Conservation (phyloP, 768 basidiomycete genomes). For the Mycena leptocephala region DNA sequence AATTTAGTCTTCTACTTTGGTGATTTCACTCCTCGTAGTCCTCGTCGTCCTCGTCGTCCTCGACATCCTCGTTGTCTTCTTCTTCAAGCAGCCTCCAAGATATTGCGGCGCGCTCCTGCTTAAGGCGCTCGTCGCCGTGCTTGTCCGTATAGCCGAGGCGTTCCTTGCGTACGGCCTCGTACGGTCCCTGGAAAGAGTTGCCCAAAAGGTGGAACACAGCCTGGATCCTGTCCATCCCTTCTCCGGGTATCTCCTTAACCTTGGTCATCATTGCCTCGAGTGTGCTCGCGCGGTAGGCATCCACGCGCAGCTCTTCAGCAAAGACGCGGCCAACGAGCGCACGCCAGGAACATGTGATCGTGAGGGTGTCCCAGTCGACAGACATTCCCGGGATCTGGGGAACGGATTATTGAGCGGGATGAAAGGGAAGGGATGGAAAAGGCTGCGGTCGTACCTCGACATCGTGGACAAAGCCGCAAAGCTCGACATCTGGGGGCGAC, state of each 20-base stretch:
- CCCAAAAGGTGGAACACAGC: neutral
- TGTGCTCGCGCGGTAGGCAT: neutral
- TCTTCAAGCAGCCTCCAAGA: neutral
- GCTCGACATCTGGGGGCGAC: constrained; percentile 22
- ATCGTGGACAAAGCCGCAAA: constrained; percentile 26
- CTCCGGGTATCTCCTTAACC: constrained; percentile 8
- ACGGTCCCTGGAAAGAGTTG: neutral
- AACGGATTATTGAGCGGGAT: neutral
- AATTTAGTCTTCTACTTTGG: too few species aligned
- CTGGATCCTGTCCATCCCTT: neutral
- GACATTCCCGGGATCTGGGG: constrained; percentile 25
- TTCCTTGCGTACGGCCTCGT: constrained; percentile 12
- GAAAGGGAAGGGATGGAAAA: neutral
- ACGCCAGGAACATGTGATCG: constrained; percentile 34
- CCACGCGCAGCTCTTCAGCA: constrained; percentile 29
- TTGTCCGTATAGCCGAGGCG: constrained; percentile 14
- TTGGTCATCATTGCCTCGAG: neutral
- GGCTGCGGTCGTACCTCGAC: neutral
- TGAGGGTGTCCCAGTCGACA: constrained; percentile 33
- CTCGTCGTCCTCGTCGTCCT: too few species aligned
- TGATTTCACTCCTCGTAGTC: too few species aligned
- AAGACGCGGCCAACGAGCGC: constrained; percentile 21
- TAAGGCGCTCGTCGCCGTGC: constrained; percentile 22
- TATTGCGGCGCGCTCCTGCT: constrained; percentile 7
- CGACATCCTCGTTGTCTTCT: too few species aligned